Conservation (phyloP, 2,329 filamentous ascomycete genomes). For the Penicillium sclerotiorum region DNA sequence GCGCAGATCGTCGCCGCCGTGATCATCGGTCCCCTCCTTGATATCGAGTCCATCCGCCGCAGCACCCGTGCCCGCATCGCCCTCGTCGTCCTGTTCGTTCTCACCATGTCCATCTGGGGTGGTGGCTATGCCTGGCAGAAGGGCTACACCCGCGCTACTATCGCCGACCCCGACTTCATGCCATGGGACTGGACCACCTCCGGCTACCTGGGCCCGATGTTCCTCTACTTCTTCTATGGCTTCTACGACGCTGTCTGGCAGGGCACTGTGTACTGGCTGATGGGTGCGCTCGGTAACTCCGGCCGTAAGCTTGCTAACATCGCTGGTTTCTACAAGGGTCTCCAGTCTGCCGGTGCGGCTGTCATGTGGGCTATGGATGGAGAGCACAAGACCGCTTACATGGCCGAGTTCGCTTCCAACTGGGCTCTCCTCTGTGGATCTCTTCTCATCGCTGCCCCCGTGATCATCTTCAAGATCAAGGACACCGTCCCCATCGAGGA, state of each 20-base stretch:
- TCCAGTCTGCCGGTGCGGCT: constrained; percentile 79
- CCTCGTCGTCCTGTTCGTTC: constrained; percentile 61
- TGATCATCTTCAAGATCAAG: constrained; percentile 74
- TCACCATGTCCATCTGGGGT: constrained; percentile 79
- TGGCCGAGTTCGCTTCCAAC: constrained; percentile 69
- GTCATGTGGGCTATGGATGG: constrained; percentile 62
- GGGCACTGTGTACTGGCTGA: constrained; percentile 88
- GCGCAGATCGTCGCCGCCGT: constrained; percentile 75
- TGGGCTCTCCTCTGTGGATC: constrained; percentile 72
- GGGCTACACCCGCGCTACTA: constrained; percentile 53
- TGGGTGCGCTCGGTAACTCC: constrained; percentile 90
- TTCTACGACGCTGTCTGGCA: constrained; percentile 89
- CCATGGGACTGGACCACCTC: constrained; percentile 66
- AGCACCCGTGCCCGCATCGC: constrained; percentile 66
- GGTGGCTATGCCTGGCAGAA: constrained; percentile 76
- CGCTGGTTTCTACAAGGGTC: constrained; percentile 83
- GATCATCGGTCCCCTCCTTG: constrained; percentile 71
- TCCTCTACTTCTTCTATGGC: constrained; percentile 86
- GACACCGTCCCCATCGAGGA: constrained; percentile 75
- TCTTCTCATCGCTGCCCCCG: constrained; percentile 71
- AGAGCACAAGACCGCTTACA: constrained; percentile 59
- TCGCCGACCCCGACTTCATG: constrained; percentile 17
- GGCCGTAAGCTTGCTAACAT: constrained; percentile 87
- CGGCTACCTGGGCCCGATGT: constrained; percentile 75
- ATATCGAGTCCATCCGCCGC: constrained; percentile 61